A percentile compares a stretch with the other conserved stretches of the same genome.
These are phyloP conservation scores for Saturnispora galanensis DNA, from an alignment of 805 yeast genomes.

Conservation along the genomic window DNA sequence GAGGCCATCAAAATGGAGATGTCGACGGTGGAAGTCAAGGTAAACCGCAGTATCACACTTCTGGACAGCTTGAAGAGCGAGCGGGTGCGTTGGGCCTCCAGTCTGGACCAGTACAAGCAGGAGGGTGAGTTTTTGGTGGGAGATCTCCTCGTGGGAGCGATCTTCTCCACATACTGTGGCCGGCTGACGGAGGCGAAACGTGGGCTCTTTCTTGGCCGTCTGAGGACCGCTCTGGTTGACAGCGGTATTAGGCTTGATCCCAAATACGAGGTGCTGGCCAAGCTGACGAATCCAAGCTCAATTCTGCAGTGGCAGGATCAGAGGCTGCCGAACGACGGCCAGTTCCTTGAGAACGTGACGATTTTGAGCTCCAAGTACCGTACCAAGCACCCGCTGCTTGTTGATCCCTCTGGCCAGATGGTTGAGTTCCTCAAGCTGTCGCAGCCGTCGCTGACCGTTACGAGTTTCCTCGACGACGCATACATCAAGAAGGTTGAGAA, in stretches of 20 bases:
- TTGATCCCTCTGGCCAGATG: constrained; percentile 60
- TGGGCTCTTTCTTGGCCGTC: constrained; percentile 13
- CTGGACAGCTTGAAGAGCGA: constrained; percentile 59
- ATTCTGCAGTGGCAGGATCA: constrained; percentile 39
- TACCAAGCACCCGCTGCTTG: constrained; percentile 42
- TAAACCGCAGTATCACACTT: constrained; percentile 50
- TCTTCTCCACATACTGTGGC: constrained; percentile 55
- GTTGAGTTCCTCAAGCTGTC: constrained; percentile 30
- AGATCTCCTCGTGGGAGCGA: constrained; percentile 53
- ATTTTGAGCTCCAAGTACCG: constrained; percentile 28
- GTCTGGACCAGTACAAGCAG: constrained; percentile 40
- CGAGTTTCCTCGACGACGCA: constrained; percentile 65
- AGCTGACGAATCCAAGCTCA: constrained; percentile 17
- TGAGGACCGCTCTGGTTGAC: constrained; percentile 23
- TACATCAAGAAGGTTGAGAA: constrained; percentile 66
- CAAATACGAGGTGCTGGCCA: constrained; percentile 15
- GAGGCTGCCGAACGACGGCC: constrained; percentile 49
- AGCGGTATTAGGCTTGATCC: constrained; percentile 32
- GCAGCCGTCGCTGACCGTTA: constrained; percentile 34
- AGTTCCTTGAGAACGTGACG: constrained; percentile 54
- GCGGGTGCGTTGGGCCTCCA: constrained; percentile 62
- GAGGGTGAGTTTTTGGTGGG: constrained; percentile 48
- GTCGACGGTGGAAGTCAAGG: constrained; percentile 47
- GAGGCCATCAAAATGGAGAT: constrained; percentile 70
- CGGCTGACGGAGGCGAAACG: constrained; percentile 30